These are phyloP conservation scores for Monsonia emarginata DNA, from an alignment of 441 rosid genomes.

Conservation along the genomic window DNA sequence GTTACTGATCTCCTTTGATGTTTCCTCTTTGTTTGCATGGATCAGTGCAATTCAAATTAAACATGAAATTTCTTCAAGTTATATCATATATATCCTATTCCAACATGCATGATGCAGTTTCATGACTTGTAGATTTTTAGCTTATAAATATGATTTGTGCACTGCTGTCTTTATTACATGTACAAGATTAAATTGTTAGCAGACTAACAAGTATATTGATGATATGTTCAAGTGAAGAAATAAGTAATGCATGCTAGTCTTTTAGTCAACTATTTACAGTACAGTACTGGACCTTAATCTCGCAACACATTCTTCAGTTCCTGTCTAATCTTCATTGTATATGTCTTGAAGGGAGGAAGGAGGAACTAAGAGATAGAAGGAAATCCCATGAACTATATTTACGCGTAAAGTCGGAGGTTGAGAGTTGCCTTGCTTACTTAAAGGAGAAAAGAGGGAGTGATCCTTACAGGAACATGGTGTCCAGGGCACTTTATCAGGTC, in stretches of 20 bases:
- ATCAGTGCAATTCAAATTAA: too few relatives aligned
- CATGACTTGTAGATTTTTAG: too few relatives aligned
- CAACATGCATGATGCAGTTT: too few relatives aligned
- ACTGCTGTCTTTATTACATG: neutral
- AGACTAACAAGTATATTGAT: too few relatives aligned
- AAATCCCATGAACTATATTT: conserved; percentile 57
- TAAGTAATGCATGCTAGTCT: neutral
- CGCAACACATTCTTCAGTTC: neutral
- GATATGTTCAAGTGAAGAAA: neutral
- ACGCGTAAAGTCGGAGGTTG: conserved; percentile 61
- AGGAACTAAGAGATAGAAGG: conserved; percentile 44
- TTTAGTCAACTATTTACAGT: too few relatives aligned
- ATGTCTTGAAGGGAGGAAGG: conserved; percentile 38
- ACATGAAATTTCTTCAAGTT: too few relatives aligned
- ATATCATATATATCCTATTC: neutral
- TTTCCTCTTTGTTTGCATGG: too few relatives aligned
- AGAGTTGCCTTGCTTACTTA: conserved; percentile 45
- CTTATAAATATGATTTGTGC: neutral
- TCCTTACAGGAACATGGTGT: conserved; percentile 51
- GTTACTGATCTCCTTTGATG: neutral
- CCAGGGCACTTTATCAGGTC: conserved; percentile 47
- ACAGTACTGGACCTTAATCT: neutral
- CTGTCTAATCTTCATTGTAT: neutral
- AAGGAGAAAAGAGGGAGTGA: conserved; percentile 56
- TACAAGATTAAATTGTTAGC: neutral